phyloP scores from a whole-genome alignment of 768 basidiomycete species.

The Psilocybe azurescens region DNA sequence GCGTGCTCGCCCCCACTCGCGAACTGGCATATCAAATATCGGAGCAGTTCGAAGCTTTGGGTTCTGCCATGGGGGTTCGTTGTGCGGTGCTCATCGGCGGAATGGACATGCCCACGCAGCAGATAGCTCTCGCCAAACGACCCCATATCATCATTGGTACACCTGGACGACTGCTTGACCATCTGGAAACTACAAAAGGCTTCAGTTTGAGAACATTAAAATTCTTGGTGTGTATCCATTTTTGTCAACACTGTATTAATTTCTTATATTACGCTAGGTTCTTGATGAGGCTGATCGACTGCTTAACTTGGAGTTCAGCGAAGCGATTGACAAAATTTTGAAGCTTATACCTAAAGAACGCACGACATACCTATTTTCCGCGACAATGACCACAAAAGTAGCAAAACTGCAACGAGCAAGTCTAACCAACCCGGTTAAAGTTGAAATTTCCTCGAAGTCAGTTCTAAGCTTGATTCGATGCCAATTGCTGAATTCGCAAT shows the following conservation, averaged over 20 bases:
- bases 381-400: conserved; percentile 99
- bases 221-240: conserved; percentile 70
- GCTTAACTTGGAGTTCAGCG: conserved; percentile 95
- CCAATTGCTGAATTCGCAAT: conserved; percentile 9
- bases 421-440: conserved; percentile 88
- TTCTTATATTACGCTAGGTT: conserved; percentile 57
- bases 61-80: conserved; percentile 91
- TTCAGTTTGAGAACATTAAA: conserved; percentile 87
- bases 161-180: conserved; percentile 91
- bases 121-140: conserved; percentile 89
- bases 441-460: conserved; percentile 94
- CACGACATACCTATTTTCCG: conserved; percentile 95
- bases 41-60: conserved; percentile 93
- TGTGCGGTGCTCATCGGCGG: conserved; percentile 95
- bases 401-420: conserved; percentile 95
- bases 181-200: conserved; percentile 97
- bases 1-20: conserved; percentile 95
- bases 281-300: conserved; percentile 96
- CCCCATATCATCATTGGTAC: conserved; percentile 97
- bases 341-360: conserved; percentile 95
- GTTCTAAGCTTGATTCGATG: conserved; percentile 27
- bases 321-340: conserved; percentile 94
- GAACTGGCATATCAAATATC: conserved; percentile 98
- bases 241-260: neutral
- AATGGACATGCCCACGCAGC: conserved; percentile 88